Conservation (phyloP, 2,329 filamentous ascomycete genomes). For the Fusarium brevicatenulatum region DNA sequence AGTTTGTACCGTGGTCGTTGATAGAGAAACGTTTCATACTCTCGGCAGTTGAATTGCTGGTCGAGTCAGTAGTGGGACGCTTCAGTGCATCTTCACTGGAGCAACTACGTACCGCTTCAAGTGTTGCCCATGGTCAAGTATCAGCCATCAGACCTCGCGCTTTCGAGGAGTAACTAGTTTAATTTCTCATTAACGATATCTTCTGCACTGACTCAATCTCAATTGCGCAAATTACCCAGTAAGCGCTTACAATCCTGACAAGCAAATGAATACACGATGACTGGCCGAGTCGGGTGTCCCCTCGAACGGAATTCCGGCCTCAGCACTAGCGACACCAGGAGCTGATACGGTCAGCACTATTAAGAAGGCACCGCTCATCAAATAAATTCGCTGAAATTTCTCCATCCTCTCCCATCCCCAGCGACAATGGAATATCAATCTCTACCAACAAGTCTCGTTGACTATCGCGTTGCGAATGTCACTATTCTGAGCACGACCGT, state of each 20-base stretch:
- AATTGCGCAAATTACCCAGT: rapidly evolving
- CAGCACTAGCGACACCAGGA: background rate
- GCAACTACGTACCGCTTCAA: background rate
- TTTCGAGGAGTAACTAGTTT: rapidly evolving
- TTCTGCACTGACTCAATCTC: rapidly evolving
- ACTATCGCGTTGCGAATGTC: constrained; percentile 2
- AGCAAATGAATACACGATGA: background rate
- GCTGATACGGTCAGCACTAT: background rate
- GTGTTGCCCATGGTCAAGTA: too few species aligned
- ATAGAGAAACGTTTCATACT: too few species aligned
- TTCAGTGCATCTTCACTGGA: background rate
- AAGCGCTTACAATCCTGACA: background rate
- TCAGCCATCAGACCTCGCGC: background rate
- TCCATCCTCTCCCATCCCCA: background rate
- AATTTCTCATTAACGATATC: rapidly evolving
- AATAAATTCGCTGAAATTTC: background rate
- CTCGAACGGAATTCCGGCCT: background rate
- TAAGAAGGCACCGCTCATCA: background rate
- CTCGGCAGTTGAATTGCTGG: background rate
- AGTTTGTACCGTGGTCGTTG: background rate
- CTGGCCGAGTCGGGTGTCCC: background rate
- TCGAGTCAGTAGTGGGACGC: rapidly evolving
- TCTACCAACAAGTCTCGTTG: constrained; percentile 4
- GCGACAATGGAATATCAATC: background rate
- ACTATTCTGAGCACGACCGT: constrained; percentile 49